Evolutionary conservation across 2,329 filamentous ascomycete genomes (phyloP), one percentile per base, ranked within the genome.

Genomic region (Monosporascus cannonballus): DNA sequence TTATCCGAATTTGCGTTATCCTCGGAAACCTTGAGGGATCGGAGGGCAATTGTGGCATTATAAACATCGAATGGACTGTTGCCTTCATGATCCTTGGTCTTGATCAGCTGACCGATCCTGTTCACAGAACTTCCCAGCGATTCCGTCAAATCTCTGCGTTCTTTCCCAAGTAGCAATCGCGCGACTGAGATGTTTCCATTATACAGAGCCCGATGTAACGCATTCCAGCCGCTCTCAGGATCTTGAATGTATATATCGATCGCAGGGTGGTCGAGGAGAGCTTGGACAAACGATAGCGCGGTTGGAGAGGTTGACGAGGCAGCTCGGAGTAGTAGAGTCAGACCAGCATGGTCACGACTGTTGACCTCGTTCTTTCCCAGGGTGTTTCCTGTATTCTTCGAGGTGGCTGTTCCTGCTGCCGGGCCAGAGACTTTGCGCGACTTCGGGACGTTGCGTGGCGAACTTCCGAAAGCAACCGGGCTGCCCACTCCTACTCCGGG

Each of bases 11-110:
- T 55, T 1, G 55, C 46, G 18, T 54, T 53, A 25, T 67, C 64
- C 42, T 67, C 60, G 18, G 60, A 56, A 38, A 58, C 58, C 38
- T 79, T 78, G 17, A 90, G 67, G n/a, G 81, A 83, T n/a, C 89
- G 83, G 52, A 88, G 80, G 48, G 87, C 86, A 61, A 96, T 94
- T 0, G 90, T 96, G 39, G 89, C 84, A 57, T 90, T 88, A 63
- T 96, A 97, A 11, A 99, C 74, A 67, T 97, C 94, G 60, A 97
- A 93, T 0, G 94, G 93, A 59, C 91, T 96, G 65, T 95, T 91
- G 9, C 93, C 93, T 71, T 97, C 94, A 54, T 89, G 85, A 64
- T 99, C 94, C 69, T 97, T 99, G 49, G 94, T 90, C 73, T 96
- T 96, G 64, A 96, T 92, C 42, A 97, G 73, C 27, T 86, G 86